These are phyloP conservation scores for Myxozyma melibiosi DNA, from an alignment of 805 yeast genomes.

Conservation along the genomic window DNA sequence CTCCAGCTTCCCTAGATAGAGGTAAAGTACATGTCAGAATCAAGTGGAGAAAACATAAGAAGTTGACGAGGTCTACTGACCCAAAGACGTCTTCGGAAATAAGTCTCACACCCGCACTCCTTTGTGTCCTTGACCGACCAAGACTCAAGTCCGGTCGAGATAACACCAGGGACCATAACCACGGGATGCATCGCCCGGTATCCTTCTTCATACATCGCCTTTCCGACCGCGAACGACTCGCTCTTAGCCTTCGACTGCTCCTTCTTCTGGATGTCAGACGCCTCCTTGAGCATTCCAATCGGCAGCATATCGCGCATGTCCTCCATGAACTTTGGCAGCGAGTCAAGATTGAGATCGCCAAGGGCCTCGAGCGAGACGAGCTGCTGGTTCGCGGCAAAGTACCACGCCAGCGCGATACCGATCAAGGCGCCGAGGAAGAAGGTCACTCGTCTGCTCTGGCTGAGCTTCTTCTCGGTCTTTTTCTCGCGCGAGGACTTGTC, in stretches of 20 bases:
- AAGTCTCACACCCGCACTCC: slow-evolving; percentile 80
- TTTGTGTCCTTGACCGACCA: slow-evolving; percentile 80
- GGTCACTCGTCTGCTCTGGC: slow-evolving; percentile 23
- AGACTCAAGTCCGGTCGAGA: slow-evolving; percentile 90
- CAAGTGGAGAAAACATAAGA: not conserved
- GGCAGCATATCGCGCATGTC: slow-evolving; percentile 82
- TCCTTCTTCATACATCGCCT: slow-evolving; percentile 55
- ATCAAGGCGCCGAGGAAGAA: slow-evolving; percentile 61
- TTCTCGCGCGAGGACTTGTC: not conserved
- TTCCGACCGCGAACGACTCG: slow-evolving; percentile 89
- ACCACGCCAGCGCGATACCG: slow-evolving; percentile 67
- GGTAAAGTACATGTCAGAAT: not conserved
- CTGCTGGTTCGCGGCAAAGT: slow-evolving; percentile 54
- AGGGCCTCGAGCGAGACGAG: slow-evolving; percentile 54
- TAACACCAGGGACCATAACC: slow-evolving; percentile 90
- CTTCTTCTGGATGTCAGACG: slow-evolving; percentile 55
- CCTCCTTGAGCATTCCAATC: slow-evolving; percentile 57
- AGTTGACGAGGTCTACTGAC: no score
- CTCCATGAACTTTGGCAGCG: slow-evolving; percentile 59
- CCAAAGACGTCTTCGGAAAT: slow-evolving; percentile 92
- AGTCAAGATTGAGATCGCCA: slow-evolving; percentile 56
- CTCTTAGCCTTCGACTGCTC: slow-evolving; percentile 48
- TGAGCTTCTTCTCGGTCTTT: not conserved
- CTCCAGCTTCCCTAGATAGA: slow-evolving; percentile 72
- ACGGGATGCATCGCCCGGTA: slow-evolving; percentile 71